Evolutionary conservation across 345 rosid species (phyloP), one percentile per base, ranked within the genome.

Genomic region (Corchorus olitorius): DNA sequence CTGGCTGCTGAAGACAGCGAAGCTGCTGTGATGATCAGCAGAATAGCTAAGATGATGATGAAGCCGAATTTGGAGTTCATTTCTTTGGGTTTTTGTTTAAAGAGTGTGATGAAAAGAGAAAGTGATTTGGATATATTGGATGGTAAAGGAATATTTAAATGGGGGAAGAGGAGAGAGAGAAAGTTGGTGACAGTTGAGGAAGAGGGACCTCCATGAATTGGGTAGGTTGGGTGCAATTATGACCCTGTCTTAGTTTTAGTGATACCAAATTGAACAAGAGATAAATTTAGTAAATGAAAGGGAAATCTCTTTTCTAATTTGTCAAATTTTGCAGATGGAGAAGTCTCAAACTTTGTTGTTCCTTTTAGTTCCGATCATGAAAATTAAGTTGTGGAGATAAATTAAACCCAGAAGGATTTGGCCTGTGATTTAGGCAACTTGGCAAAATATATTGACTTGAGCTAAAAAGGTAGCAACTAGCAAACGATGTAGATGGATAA

Each of bases 181-280:
- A 41, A 48, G 72, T 68, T 7, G 56, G 73, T 16, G 86, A 83
- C 90, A 83, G 92, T 77, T 89, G 82, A 70, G 86, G 50, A 59
- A 70, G 70, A 71, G 73, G 63, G 70, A 19, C 72, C 41, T 65
- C 50, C 49, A 69, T 76, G 70, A 76, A 68, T 27, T 72, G 65
- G 52, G 79, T 85, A 27, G 86, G 84, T 85, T 63, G 79, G 66
- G 19, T 7, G 83, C 86, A 76, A 58, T 87, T 68, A 83, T 81
- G 84, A 39, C 77, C 61, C 75, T 72, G 39, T 50, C 74, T 46
- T 7, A 12, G 16, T 6, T 62, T 50, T 34, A 22, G 56, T 53
- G 56, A 15, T 14, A 2, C 6, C 14, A 56, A 3, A 19, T 19
- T 9, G 20, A 52, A 3, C 55, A 13, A 15, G n/a, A 49, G 16